These are phyloP conservation scores for Hygrophorus pudorinus DNA, from an alignment of 768 basidiomycete genomes.

Conservation along the genomic window DNA sequence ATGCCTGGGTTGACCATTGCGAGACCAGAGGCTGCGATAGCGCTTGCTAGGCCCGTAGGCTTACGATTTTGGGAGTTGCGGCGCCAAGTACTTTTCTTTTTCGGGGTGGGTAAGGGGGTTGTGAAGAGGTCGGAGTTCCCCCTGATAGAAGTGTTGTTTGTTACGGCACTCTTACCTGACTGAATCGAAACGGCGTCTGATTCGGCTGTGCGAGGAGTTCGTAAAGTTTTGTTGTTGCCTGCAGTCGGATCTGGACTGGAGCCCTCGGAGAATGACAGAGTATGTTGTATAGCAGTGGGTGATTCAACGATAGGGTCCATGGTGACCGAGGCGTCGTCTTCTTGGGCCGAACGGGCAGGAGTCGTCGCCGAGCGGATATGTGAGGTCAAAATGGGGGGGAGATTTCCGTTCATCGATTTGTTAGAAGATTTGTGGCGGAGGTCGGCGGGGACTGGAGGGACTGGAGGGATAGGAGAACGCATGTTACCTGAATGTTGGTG, in stretches of 20 bases:
- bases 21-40: conserved; percentile 55
- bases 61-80: conserved; percentile 29
- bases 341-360: neutral
- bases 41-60: conserved; percentile 54
- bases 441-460: conserved; percentile 5
- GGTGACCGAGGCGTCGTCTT: conserved; percentile 7
- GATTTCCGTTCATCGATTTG: conserved; percentile 11
- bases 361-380: conserved; percentile 14
- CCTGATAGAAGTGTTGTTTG: conserved; percentile 7
- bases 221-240: conserved; percentile 10
- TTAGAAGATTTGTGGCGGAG: conserved; percentile 13
- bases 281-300: conserved; percentile 27
- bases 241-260: conserved; percentile 4
- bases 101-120: conserved; percentile 5
- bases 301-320: conserved; percentile 33
- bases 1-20: conserved; percentile 53
- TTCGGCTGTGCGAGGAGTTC: conserved; percentile 7
- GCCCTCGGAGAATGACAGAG: conserved; percentile 9
- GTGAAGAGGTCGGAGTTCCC: conserved; percentile 16
- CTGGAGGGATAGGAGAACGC: neutral
- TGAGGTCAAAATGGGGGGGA: conserved; percentile 5
- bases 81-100: conserved; percentile 35
- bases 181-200: neutral
- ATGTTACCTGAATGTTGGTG: conserved; percentile 5
- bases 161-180: conserved; percentile 8